These are phyloP conservation scores for Conoideocrella luteorostrata DNA, from an alignment of 2,329 filamentous ascomycete genomes.

Conservation along the genomic window DNA sequence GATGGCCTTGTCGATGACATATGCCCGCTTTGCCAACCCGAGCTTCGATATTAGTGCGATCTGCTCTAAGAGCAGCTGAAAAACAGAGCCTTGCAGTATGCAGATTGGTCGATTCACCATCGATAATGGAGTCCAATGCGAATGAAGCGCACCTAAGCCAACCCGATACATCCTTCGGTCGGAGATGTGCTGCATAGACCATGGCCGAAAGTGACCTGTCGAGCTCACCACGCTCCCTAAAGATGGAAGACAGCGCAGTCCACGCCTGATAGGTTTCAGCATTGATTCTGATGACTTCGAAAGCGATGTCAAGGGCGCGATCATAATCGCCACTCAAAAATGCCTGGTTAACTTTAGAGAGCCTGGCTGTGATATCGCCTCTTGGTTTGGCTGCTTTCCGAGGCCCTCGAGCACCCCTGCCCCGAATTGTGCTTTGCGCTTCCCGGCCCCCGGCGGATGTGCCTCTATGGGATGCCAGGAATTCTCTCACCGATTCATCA, in stretches of 20 bases:
- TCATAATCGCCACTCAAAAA: slow-evolving; percentile 58
- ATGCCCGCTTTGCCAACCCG: slow-evolving; percentile 54
- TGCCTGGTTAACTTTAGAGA: slow-evolving; percentile 60
- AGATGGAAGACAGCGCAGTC: slow-evolving; percentile 55
- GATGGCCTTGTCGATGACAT: slow-evolving; percentile 48
- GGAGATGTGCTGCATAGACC: slow-evolving; percentile 56
- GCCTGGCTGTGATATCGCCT: slow-evolving; percentile 62
- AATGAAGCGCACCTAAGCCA: slow-evolving; percentile 56
- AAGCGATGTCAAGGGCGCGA: slow-evolving; percentile 50
- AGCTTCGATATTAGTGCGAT: slow-evolving; percentile 50
- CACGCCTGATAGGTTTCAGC: slow-evolving; percentile 61
- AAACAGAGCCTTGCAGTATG: slow-evolving; percentile 53
- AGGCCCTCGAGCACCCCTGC: slow-evolving; percentile 35
- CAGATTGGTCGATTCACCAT: slow-evolving; percentile 41
- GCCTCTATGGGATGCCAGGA: slow-evolving; percentile 31
- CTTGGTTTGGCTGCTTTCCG: slow-evolving; percentile 61
- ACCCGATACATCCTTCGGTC: slow-evolving; percentile 51
- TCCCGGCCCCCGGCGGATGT: slow-evolving; percentile 14
- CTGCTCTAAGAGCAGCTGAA: slow-evolving; percentile 51
- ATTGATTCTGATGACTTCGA: slow-evolving; percentile 62
- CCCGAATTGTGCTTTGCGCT: slow-evolving; percentile 16
- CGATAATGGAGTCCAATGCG: slow-evolving; percentile 43
- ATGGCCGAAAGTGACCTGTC: slow-evolving; percentile 53
- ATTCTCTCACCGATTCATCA: slow-evolving; percentile 35
- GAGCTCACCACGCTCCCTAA: slow-evolving; percentile 51